These are phyloP conservation scores for Yarrowia sp. DNA, from an alignment of 805 yeast species.

Conservation along the genomic window DNA sequence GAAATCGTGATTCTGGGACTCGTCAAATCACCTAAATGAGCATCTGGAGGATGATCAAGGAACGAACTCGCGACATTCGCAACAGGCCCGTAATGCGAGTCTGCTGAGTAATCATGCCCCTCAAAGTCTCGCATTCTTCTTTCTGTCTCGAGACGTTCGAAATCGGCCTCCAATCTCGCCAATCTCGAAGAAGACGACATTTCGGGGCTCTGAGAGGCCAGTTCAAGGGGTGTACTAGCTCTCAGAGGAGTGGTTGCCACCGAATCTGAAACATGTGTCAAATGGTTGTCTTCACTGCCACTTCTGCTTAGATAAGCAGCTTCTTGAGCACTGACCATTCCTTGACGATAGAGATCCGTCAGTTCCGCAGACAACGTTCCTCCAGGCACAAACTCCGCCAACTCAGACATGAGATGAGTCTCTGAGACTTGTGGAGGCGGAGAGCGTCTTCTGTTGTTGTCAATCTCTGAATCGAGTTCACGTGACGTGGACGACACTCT, in stretches of 20 bases:
- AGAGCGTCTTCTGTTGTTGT: background rate
- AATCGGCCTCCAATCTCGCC: background rate
- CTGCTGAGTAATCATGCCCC: background rate
- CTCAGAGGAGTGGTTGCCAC: background rate
- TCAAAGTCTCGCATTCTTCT: slow-evolving; percentile 3
- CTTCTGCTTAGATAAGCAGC: slow-evolving; percentile 1
- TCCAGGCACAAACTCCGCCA: background rate
- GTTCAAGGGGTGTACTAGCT: background rate
- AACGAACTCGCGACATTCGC: background rate
- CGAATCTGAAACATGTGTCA: background rate
- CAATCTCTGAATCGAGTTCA: background rate
- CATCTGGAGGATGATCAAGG: background rate
- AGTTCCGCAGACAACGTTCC: background rate
- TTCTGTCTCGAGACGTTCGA: background rate
- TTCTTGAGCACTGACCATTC: slow-evolving; percentile 7
- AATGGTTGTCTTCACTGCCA: background rate
- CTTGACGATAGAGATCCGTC: background rate
- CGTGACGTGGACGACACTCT: background rate
- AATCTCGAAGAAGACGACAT: background rate
- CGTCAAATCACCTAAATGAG: background rate
- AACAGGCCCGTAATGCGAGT: background rate
- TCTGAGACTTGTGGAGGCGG: slow-evolving; percentile 1
- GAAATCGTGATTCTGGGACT: background rate
- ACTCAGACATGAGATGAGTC: background rate
- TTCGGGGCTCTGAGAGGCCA: too few relatives aligned